Conservation (phyloP, 139 green algal species). For the Spirogloea muscicola region DNA sequence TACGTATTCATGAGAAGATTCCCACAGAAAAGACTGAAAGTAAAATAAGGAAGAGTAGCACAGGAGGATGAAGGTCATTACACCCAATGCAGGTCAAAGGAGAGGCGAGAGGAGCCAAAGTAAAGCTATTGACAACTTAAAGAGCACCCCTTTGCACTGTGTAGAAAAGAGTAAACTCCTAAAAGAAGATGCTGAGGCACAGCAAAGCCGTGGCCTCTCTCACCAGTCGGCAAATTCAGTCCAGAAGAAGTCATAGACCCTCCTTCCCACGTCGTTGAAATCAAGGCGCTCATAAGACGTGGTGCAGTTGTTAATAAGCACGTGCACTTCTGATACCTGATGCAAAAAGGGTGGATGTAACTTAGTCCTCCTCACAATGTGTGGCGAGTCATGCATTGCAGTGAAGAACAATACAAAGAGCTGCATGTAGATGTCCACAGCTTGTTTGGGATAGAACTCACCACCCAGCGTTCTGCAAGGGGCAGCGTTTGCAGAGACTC, state of each 20-base stretch:
- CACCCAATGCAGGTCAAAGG: too few relatives aligned
- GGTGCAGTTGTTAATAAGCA: conserved; percentile 61
- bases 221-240: conserved; percentile 95
- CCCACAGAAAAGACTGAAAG: too few relatives aligned
- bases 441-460: conserved; percentile 45
- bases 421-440: too few relatives aligned
- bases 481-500: conserved; percentile 53
- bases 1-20: too few relatives aligned
- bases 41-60: too few relatives aligned
- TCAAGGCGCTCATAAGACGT: conserved; percentile 63
- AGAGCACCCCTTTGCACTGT: too few relatives aligned
- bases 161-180: too few relatives aligned
- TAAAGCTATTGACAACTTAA: too few relatives aligned
- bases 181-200: background rate
- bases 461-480: conserved; percentile 86
- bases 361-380: conserved; percentile 61
- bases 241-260: conserved; percentile 93
- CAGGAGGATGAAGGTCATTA: too few relatives aligned
- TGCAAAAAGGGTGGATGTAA: background rate
- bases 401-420: background rate
- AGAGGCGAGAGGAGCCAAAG: too few relatives aligned
- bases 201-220: too few relatives aligned
- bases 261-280: conserved; percentile 57
- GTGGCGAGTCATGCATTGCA: background rate
- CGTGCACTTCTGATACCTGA: conserved; percentile 47